phyloP scores from a whole-genome alignment of 2,329 filamentous ascomycete genomes.

The Fusarium neocosmosporiellum region DNA sequence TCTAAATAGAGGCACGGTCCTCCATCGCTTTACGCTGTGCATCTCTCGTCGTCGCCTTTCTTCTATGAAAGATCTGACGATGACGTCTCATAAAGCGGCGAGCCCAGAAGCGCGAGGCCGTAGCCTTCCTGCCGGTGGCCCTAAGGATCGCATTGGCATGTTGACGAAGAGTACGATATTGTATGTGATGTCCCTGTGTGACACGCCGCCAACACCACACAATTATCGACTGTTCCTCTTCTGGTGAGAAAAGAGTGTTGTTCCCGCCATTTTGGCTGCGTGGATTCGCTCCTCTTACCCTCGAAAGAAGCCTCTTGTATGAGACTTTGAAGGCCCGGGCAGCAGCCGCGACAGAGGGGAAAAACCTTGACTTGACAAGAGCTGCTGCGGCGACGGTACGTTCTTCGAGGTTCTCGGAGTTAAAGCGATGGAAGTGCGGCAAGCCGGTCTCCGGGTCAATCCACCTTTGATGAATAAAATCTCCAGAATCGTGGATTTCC shows the following conservation, averaged over 20 bases:
- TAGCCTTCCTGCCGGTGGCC: not conserved
- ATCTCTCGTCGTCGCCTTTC: not conserved
- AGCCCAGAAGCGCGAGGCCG: not conserved
- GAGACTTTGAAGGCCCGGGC: not conserved
- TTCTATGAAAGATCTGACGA: not conserved
- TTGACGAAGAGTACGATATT: not conserved
- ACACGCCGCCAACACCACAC: not conserved
- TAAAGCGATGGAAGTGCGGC: not conserved
- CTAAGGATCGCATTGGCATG: not conserved
- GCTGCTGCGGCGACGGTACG: not conserved
- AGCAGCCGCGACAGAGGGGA: not conserved
- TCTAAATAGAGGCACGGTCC: not conserved
- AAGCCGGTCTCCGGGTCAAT: not conserved
- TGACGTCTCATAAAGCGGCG: not conserved
- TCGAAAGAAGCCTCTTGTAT: not conserved
- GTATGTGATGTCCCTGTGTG: not conserved
- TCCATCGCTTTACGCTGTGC: not conserved
- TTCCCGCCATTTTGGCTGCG: not conserved
- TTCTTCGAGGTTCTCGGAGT: not conserved
- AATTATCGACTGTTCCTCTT: not conserved
- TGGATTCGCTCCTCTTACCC: not conserved
- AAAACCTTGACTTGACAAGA: not conserved
- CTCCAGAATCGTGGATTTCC: not conserved
- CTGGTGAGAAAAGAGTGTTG: not conserved
- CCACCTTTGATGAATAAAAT: not conserved